Percentiles rank a stretch among this genome's conserved stretches.
Conservation (phyloP, 345 rosid genomes). For the Trapa incisa region DNA sequence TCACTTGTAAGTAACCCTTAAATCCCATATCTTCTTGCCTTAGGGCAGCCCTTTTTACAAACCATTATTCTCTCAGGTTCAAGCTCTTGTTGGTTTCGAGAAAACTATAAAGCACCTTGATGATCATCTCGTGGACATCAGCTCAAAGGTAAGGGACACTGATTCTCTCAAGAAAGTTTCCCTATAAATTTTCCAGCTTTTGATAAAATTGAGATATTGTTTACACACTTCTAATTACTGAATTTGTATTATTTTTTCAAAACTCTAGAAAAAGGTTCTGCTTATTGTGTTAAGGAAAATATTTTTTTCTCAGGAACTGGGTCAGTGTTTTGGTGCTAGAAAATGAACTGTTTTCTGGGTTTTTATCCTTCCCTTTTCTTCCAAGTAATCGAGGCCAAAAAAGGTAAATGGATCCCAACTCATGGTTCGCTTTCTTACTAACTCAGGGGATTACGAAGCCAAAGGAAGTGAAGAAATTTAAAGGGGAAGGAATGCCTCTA, state of each 20-base stretch:
- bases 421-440: background rate
- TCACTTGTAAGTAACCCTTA: conserved; percentile 48
- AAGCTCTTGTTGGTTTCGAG: conserved; percentile 97
- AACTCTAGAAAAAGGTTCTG: no score
- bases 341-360: no score
- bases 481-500: conserved; percentile 97
- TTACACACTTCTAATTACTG: background rate
- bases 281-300: background rate
- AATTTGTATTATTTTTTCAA: no score
- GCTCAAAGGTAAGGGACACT: conserved; percentile 52
- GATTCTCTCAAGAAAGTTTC: background rate
- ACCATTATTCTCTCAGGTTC: conserved; percentile 36
- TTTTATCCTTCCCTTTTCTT: background rate
- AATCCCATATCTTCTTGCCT: background rate
- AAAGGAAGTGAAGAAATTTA: conserved; percentile 75
- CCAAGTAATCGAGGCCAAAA: background rate
- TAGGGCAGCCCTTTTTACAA: background rate
- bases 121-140: conserved; percentile 69
- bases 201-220: background rate
- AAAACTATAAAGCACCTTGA: conserved; percentile 84
- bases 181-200: background rate
- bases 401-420: background rate
- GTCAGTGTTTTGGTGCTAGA: background rate
- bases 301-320: background rate
- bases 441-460: conserved; percentile 86